A percentile compares a stretch with the other conserved stretches of the same genome.
Evolutionary conservation across 495 filamentous ascomycete genomes (phyloP).

Genomic region (Astrocystis sublimbata): DNA sequence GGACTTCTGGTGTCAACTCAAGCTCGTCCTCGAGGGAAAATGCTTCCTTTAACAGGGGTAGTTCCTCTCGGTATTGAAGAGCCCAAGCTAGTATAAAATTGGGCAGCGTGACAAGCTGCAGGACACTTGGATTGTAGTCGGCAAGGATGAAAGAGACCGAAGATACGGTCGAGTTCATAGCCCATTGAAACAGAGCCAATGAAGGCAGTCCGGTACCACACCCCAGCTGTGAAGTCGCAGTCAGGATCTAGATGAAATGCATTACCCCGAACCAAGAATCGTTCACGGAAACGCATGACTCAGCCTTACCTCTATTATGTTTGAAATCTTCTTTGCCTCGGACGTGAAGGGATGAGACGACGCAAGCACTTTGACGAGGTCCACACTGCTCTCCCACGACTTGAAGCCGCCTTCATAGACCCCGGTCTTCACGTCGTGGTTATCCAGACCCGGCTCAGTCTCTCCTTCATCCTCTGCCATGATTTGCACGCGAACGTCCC

Average conservation of each 20-base stretch:
- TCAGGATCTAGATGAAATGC: constrained; percentile 31
- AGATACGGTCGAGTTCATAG: constrained; percentile 46
- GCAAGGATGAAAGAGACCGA: constrained; percentile 68
- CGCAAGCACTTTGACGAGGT: constrained; percentile 73
- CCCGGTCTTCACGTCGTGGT: constrained; percentile 82
- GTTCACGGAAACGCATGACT: constrained; percentile 7
- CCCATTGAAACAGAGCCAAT: constrained; percentile 71
- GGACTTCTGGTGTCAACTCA: constrained; percentile 66
- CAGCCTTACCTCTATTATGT: constrained; percentile 72
- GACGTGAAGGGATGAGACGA: constrained; percentile 56
- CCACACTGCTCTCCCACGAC: constrained; percentile 94
- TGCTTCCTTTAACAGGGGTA: constrained; percentile 37
- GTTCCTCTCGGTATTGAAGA: constrained; percentile 36
- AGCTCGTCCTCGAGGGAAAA: constrained; percentile 64
- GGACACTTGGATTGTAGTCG: constrained; percentile 87
- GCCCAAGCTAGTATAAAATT: constrained; percentile 86
- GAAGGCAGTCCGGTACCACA: constrained; percentile 88
- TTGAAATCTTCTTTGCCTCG: constrained; percentile 37
- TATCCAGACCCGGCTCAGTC: constrained; percentile 59
- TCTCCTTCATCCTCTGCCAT: constrained; percentile 64
- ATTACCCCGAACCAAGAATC: constrained; percentile 5
- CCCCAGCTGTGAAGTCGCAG: constrained; percentile 63
- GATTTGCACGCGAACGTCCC: constrained; percentile 89
- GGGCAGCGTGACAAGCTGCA: constrained; percentile 83
- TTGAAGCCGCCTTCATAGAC: constrained; percentile 99